Conservation (phyloP, 106 monocot genomes). For the Dendrobium officinale region DNA sequence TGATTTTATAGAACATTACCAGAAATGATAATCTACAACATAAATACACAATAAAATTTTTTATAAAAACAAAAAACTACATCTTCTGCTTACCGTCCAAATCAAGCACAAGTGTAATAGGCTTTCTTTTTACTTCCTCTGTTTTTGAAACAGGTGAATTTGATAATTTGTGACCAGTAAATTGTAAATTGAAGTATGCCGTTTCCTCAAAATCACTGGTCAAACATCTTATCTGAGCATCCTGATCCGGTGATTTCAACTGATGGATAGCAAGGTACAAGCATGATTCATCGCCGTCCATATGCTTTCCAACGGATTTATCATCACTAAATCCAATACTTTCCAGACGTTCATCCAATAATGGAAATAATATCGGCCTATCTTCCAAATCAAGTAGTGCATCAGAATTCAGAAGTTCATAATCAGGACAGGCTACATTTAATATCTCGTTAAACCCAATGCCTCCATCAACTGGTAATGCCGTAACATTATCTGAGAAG, state of each 20-base stretch:
- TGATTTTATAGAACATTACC: conserved; percentile 1
- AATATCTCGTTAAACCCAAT: conserved; percentile 39
- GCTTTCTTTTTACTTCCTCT: not conserved
- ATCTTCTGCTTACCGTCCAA: conserved; percentile 8
- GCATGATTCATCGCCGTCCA: conserved; percentile 32
- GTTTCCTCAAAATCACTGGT: conserved; percentile 18
- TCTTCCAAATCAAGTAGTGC: conserved; percentile 41
- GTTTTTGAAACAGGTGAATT: conserved; percentile 7
- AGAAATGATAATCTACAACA: not conserved
- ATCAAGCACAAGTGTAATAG: conserved; percentile 9
- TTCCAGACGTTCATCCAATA: conserved; percentile 27
- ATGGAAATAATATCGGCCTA: conserved; percentile 40
- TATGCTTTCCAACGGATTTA: conserved; percentile 11
- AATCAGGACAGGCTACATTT: conserved; percentile 13
- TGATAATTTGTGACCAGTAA: conserved; percentile 31
- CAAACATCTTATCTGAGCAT: conserved; percentile 17
- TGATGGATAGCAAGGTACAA: conserved; percentile 2
- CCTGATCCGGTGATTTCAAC: conserved; percentile 25
- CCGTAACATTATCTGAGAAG: conserved; percentile 26
- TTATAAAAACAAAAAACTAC: not conserved
- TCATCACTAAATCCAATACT: conserved; percentile 16
- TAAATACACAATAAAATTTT: not conserved
- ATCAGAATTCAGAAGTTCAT: conserved; percentile 28
- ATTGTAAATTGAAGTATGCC: conserved; percentile 40
- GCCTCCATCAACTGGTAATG: conserved; percentile 27